Conservation (phyloP, 352 stramenopile species). For the Phytophthora sansomeana region DNA sequence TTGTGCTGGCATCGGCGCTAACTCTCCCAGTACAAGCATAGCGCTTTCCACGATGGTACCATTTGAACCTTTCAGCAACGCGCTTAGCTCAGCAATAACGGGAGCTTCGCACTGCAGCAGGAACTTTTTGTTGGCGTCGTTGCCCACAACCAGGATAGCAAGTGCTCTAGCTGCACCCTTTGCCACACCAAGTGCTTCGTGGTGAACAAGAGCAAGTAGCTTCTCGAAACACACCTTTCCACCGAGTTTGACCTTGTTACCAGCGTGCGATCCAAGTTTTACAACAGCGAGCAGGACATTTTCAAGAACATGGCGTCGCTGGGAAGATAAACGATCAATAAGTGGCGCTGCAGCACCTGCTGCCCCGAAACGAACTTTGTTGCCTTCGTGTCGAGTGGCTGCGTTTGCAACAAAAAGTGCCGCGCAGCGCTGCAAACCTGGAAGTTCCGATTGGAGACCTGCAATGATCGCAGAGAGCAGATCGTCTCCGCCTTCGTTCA, state of each 20-base stretch:
- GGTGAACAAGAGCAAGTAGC: slow-evolving; percentile 64
- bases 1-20: slow-evolving; percentile 68
- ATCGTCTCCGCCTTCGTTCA: slow-evolving; percentile 48
- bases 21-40: slow-evolving; percentile 74
- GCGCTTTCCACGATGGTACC: slow-evolving; percentile 75
- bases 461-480: slow-evolving; percentile 48
- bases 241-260: slow-evolving; percentile 84
- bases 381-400: slow-evolving; percentile 64
- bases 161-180: slow-evolving; percentile 70
- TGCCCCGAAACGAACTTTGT: slow-evolving; percentile 69
- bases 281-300: slow-evolving; percentile 72
- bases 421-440: slow-evolving; percentile 66
- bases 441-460: slow-evolving; percentile 57
- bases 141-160: slow-evolving; percentile 68
- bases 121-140: slow-evolving; percentile 77
- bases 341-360: slow-evolving; percentile 49
- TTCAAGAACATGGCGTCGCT: slow-evolving; percentile 71
- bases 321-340: slow-evolving; percentile 72
- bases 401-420: slow-evolving; percentile 67
- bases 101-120: slow-evolving; percentile 65
- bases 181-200: slow-evolving; percentile 68
- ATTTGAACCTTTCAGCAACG: slow-evolving; percentile 67
- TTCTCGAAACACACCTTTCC: slow-evolving; percentile 81
- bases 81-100: slow-evolving; percentile 64
- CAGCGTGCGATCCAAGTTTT: slow-evolving; percentile 73